Evolutionary conservation across 2,329 filamentous ascomycete species (phyloP).

Genomic region (Sporothrix mexicana): DNA sequence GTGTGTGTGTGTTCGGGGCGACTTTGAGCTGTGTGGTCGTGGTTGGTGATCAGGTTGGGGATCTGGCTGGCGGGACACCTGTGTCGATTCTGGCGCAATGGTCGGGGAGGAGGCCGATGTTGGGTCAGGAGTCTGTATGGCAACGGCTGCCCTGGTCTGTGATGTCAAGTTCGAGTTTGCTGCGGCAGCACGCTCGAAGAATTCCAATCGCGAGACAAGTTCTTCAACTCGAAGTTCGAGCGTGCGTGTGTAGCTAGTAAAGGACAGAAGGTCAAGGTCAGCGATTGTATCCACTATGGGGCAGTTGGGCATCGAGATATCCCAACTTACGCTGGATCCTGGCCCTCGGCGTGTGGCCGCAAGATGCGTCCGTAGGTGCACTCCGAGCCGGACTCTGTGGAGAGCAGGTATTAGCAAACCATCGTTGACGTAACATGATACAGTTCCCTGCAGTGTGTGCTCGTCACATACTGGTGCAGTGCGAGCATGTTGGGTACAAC

Average conservation of each 20-base stretch:
- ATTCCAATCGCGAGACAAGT: neutral
- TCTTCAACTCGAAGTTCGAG: neutral
- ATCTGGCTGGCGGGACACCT: neutral
- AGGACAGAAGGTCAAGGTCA: neutral
- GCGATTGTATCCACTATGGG: neutral
- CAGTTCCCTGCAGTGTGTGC: too few species aligned
- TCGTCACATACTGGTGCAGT: conserved; percentile 22
- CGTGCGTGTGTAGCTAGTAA: neutral
- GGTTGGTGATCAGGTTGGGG: neutral
- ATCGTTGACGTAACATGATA: too few species aligned
- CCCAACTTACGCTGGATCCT: neutral
- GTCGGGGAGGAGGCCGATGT: neutral
- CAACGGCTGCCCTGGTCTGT: neutral
- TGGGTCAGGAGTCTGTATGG: neutral
- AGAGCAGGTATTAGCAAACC: too few species aligned
- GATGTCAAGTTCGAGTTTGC: neutral
- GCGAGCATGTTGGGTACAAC: conserved; percentile 17
- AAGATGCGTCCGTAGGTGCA: conserved; percentile 2
- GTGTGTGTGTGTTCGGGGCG: neutral
- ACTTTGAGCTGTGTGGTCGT: neutral
- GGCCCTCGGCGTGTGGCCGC: neutral
- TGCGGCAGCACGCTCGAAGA: neutral
- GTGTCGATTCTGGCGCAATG: neutral
- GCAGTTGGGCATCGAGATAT: neutral
- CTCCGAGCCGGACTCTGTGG: neutral